A percentile compares a stretch with the other conserved stretches of the same genome.
Evolutionary conservation across 257 asterid genomes (phyloP).

Genomic region (Mitragyna speciosa): DNA sequence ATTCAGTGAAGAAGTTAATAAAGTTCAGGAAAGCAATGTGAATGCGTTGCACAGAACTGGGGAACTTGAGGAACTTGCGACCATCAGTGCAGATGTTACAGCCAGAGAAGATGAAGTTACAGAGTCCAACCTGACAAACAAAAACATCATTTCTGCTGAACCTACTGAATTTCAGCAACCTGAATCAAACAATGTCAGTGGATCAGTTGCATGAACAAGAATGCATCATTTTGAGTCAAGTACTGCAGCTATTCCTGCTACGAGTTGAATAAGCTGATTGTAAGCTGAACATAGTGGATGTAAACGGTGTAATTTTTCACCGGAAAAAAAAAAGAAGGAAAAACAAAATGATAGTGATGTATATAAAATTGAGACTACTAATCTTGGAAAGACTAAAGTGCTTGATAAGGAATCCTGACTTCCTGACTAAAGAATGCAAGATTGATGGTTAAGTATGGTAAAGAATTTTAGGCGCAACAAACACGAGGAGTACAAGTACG

Average conservation of each 20-base stretch:
- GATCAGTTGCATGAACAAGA: no score
- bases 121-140: neutral
- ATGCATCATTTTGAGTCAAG: neutral
- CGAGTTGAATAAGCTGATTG: no score
- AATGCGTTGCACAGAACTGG: neutral
- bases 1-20: constrained; percentile 5
- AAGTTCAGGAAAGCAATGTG: neutral
- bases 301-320: neutral
- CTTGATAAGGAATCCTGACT: no score
- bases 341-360: no score
- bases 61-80: neutral
- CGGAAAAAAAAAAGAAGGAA: no score
- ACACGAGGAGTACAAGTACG: no score
- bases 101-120: constrained; percentile 13
- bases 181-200: neutral
- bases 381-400: no score
- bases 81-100: neutral
- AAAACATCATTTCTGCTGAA: neutral
- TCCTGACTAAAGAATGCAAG: no score
- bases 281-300: neutral
- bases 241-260: no score
- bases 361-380: no score
- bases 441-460: no score
- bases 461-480: no score
- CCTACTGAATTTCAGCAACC: constrained; percentile 5